Base-by-base conservation (phyloP, 768 basidiomycete species). In the Porpolomopsis calyptriformis region DNA sequence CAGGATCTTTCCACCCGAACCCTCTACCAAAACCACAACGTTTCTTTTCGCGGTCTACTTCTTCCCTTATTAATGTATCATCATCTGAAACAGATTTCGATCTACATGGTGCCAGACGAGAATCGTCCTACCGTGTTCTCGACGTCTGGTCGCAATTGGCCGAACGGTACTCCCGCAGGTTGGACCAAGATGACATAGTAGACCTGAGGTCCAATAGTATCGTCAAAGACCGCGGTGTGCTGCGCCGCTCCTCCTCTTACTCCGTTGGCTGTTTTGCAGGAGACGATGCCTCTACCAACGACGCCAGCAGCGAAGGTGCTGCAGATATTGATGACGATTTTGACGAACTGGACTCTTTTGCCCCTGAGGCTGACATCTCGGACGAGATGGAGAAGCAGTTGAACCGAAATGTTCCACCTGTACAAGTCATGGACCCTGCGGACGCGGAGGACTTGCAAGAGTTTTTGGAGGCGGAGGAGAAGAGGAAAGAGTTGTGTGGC, bases 121-220 rank as follows among this genome's bases (percentile, higher is more conserved):
- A 73, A 6, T 76, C 76, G 0, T 68, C 71, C 4, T 61, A 68
- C 53, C 77, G 80, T 2, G 65, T 87, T 29, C 63, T 77, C 19
- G 71, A 74, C 52, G 65, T 75, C 11, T 87, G 86, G 85, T 68
- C 74, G 22, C 68, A 74, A 43, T 74, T 89, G 3, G 84, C 75
- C 2, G 76, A 81, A 40, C 74, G 82, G 20, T 82, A 87, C 57
- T 70, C 73, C 26, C 71, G 75, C 42, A 70, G 72, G 36, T 63
- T 85, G 31, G 82, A 85, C 52, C 80, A 88, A 55, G 86, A 89
- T 60, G 86, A 90, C 58, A 80, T 88, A 38, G 68, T 89, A 25
- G 81, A 88, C 55, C 64, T 90, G 2, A 64, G 67, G 45, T 78
- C 76, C 9, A 73, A 70, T 9, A 60, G 73, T 49, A 68, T 89